Conservation (phyloP, 257 asterid genomes). For the Lavandula angustifolia region DNA sequence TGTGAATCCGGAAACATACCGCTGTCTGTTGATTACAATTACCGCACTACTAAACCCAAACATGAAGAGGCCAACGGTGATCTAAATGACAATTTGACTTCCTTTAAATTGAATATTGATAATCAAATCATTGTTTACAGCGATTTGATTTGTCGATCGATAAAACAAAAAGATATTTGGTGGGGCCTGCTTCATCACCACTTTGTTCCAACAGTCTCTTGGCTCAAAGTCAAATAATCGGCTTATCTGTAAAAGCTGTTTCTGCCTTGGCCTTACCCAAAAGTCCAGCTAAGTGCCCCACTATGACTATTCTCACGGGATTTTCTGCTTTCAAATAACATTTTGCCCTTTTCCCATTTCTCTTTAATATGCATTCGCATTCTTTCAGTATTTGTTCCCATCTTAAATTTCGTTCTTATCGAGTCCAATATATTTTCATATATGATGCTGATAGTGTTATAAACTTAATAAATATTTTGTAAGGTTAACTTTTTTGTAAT, state of each 20-base stretch:
- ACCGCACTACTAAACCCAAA: conserved; percentile 32
- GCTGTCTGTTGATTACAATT: conserved; percentile 38
- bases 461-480: too few relatives aligned
- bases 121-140: conserved; percentile 13
- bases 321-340: not conserved
- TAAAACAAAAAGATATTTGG: conserved; percentile 7
- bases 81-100: conserved; percentile 51
- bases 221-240: conserved; percentile 52
- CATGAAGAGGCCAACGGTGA: not conserved
- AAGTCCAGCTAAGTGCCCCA: conserved; percentile 15
- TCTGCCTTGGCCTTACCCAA: conserved; percentile 28
- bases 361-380: not conserved
- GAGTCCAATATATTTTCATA: too few relatives aligned
- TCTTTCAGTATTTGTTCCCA: not conserved
- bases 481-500: too few relatives aligned
- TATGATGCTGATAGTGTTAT: too few relatives aligned
- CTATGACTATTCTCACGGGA: not conserved
- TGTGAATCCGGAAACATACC: conserved; percentile 52
- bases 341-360: not conserved
- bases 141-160: conserved; percentile 26
- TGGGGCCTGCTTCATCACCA: conserved; percentile 34
- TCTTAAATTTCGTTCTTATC: not conserved
- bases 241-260: conserved; percentile 49
- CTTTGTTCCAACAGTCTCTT: not conserved
- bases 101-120: conserved; percentile 22